A percentile compares a stretch with the other conserved stretches of the same genome.
phyloP scores from a whole-genome alignment of 2,329 filamentous ascomycete genomes.

The Hymenoscyphus repandus region DNA sequence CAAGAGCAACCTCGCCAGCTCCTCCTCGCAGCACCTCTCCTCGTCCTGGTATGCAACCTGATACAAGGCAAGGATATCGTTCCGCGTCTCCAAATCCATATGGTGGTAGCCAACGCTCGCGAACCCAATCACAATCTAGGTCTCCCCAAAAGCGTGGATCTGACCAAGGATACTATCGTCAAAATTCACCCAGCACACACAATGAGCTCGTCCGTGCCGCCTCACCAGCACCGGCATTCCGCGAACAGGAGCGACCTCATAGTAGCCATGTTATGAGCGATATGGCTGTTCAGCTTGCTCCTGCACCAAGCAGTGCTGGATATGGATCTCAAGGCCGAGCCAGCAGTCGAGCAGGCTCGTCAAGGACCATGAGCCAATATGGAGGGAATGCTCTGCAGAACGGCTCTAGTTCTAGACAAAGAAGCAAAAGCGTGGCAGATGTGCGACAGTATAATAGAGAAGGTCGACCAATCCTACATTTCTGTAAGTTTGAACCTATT shows the following conservation, averaged over 20 bases:
- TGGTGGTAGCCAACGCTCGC: conserved; percentile 31
- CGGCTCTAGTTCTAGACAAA: conserved; percentile 39
- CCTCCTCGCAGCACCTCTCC: conserved; percentile 61
- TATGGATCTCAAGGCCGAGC: conserved; percentile 51
- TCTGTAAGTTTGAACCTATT: conserved; percentile 61
- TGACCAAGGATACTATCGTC: conserved; percentile 46
- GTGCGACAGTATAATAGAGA: conserved; percentile 76
- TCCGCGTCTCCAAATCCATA: conserved; percentile 63
- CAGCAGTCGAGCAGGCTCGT: conserved; percentile 44
- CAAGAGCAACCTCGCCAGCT: conserved; percentile 61
- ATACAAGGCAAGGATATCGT: conserved; percentile 40
- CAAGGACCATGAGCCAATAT: conserved; percentile 48
- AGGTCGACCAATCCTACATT: conserved; percentile 83
- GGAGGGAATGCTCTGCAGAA: conserved; percentile 36
- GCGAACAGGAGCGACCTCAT: conserved; percentile 41
- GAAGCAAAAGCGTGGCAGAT: conserved; percentile 85
- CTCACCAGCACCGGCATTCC: conserved; percentile 37
- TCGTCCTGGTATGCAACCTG: conserved; percentile 48
- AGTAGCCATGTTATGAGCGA: conserved; percentile 36
- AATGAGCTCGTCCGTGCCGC: conserved; percentile 36
- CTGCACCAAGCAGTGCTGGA: conserved; percentile 42
- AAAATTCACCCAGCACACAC: conserved; percentile 39
- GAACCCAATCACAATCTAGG: conserved; percentile 30
- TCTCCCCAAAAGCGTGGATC: conserved; percentile 43
- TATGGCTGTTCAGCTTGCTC: conserved; percentile 67